phyloP scores from a whole-genome alignment of 495 filamentous ascomycete species.

The Cercophora samala region DNA sequence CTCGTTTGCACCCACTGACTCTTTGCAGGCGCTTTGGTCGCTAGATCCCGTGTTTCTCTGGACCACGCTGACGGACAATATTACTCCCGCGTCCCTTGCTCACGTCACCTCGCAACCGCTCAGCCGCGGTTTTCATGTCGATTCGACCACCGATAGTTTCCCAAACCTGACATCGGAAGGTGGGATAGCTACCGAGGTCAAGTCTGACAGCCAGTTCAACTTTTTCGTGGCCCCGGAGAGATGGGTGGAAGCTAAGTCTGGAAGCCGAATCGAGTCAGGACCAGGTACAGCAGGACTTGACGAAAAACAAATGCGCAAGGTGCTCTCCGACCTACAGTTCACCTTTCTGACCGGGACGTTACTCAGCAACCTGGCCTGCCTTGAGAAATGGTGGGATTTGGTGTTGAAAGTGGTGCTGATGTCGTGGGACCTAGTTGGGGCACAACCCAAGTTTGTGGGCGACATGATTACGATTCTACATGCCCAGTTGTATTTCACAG shows the following conservation, averaged over 20 bases:
- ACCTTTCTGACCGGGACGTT: conserved; percentile 77
- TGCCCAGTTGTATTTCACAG: conserved; percentile 68
- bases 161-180: background rate
- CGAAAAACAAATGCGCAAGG: background rate
- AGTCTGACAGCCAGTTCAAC: conserved; percentile 34
- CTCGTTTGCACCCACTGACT: background rate
- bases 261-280: too few species aligned
- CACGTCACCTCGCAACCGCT: conserved; percentile 45
- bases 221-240: conserved; percentile 64
- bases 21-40: conserved; percentile 8
- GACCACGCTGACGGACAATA: conserved; percentile 48
- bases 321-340: conserved; percentile 82
- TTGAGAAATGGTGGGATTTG: conserved; percentile 84
- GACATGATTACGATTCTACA: conserved; percentile 60
- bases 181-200: conserved; percentile 3
- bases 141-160: conserved; percentile 40
- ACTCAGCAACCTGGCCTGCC: conserved; percentile 78
- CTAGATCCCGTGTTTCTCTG: conserved; percentile 31
- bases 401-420: conserved; percentile 65
- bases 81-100: conserved; percentile 45
- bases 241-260: conserved; percentile 35
- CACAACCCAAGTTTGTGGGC: conserved; percentile 56
- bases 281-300: background rate
- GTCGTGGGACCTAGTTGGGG: conserved; percentile 56
- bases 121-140: conserved; percentile 50